These are phyloP conservation scores for Brassica incana DNA, from an alignment of 345 rosid species.

Conservation along the genomic window DNA sequence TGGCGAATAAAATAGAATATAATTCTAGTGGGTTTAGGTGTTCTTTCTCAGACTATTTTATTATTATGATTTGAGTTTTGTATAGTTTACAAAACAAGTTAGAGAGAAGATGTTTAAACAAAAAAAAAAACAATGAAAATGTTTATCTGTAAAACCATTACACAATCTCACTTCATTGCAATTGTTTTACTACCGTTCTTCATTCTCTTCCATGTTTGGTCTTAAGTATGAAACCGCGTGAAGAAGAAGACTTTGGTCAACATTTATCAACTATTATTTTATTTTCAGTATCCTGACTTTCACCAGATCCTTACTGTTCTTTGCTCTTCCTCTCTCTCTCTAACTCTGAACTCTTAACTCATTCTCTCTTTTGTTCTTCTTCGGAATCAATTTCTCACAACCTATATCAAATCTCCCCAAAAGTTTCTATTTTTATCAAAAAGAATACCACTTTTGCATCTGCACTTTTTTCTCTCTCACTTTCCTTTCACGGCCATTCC, in stretches of 20 bases:
- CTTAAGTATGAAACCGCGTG: slow-evolving; percentile 40
- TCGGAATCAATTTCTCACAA: not conserved
- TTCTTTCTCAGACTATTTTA: not conserved
- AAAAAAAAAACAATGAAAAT: not conserved
- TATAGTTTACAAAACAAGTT: not conserved
- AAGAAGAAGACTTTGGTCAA: slow-evolving; percentile 38
- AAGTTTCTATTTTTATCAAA: slow-evolving; percentile 11
- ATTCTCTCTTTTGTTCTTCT: not conserved
- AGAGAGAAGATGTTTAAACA: not conserved
- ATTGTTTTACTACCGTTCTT: not conserved
- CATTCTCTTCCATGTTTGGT: slow-evolving; percentile 1
- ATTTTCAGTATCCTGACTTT: slow-evolving; percentile 10
- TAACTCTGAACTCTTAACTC: slow-evolving; percentile 2
- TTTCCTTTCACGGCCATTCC: not conserved
- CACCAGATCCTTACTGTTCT: slow-evolving; percentile 23
- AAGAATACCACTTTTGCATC: slow-evolving; percentile 32
- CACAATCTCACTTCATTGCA: not conserved
- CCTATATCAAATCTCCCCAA: not conserved
- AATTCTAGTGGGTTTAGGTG: not conserved
- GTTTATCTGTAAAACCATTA: not conserved
- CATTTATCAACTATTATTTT: slow-evolving; percentile 22
- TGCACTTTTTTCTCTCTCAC: not conserved
- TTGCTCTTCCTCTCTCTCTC: not conserved
- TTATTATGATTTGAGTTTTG: not conserved
- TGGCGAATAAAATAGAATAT: not conserved